Conservation (phyloP, 2,329 filamentous ascomycete genomes). For the Xylaria sp. region DNA sequence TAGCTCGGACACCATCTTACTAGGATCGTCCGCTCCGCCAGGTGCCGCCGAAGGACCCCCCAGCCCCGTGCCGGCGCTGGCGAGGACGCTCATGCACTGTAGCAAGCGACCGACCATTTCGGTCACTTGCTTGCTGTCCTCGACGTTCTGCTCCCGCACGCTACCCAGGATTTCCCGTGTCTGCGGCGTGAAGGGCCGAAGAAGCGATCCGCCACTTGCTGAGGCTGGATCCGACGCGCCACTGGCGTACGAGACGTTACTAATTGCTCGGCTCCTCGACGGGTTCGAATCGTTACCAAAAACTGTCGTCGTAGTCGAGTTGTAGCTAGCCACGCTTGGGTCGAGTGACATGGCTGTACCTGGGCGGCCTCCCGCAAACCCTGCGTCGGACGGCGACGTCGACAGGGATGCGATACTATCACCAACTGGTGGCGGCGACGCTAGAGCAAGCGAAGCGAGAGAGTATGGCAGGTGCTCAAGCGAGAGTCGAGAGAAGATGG, state of each 20-base stretch:
- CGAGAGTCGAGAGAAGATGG: constrained; percentile 88
- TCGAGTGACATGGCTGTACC: constrained; percentile 82
- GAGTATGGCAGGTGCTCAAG: constrained; percentile 77
- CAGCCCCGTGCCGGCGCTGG: constrained; percentile 71
- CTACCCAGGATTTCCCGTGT: constrained; percentile 50
- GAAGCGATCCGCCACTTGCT: constrained; percentile 54
- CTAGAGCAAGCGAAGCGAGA: constrained; percentile 62
- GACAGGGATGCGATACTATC: constrained; percentile 61
- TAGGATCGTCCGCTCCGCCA: constrained; percentile 73
- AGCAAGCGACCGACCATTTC: constrained; percentile 96
- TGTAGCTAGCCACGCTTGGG: constrained; percentile 80
- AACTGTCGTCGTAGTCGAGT: constrained; percentile 81
- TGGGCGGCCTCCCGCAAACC: constrained; percentile 59
- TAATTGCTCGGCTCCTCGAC: constrained; percentile 80
- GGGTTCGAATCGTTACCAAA: constrained; percentile 71
- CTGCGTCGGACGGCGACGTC: constrained; percentile 57
- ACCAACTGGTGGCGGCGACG: constrained; percentile 64
- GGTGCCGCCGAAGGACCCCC: constrained; percentile 56
- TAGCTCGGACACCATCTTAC: constrained; percentile 83
- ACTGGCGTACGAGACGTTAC: constrained; percentile 79
- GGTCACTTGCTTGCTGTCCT: constrained; percentile 82
- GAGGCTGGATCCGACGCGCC: constrained; percentile 55
- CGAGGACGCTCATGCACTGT: constrained; percentile 93
- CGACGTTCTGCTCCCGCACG: constrained; percentile 68
- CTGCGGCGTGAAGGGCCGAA: constrained; percentile 64